These are phyloP conservation scores for Kappamyces sp. DNA, from an alignment of 192 early-diverging fungal genomes.

Conservation along the genomic window DNA sequence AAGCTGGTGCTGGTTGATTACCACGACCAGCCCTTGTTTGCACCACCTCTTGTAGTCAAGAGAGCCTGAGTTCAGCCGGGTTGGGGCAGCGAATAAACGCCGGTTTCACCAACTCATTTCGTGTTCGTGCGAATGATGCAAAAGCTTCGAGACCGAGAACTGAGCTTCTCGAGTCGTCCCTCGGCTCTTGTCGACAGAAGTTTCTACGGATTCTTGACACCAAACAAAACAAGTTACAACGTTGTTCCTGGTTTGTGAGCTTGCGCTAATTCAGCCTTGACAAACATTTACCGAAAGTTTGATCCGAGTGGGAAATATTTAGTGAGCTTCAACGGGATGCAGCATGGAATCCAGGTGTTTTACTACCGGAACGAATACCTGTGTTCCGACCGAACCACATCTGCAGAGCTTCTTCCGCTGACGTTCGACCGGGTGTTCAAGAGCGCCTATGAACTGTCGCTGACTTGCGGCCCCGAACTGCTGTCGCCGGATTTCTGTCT, in stretches of 20 bases:
- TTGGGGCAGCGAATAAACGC: too few relatives aligned
- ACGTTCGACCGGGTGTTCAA: slow-evolving; percentile 35
- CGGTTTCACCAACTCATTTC: too few relatives aligned
- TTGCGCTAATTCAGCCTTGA: background rate
- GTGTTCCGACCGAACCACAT: slow-evolving; percentile 2
- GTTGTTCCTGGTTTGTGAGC: slow-evolving; percentile 4
- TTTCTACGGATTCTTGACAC: slow-evolving; percentile 31
- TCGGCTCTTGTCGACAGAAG: slow-evolving; percentile 10
- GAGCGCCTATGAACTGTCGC: slow-evolving; percentile 27
- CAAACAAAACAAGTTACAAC: slow-evolving; percentile 42
- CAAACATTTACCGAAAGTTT: slow-evolving; percentile 31
- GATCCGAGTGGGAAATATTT: slow-evolving; percentile 48
- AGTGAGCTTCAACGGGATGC: slow-evolving; percentile 34
- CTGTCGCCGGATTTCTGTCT: slow-evolving; percentile 63
- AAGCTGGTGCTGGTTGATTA: slow-evolving; percentile 6
- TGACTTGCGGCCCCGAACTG: slow-evolving; percentile 35
- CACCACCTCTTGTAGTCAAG: background rate
- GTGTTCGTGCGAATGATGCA: too few relatives aligned
- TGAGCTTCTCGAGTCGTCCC: too few relatives aligned
- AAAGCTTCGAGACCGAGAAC: too few relatives aligned
- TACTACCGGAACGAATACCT: slow-evolving; percentile 12
- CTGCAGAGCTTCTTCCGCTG: background rate
- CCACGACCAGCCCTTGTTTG: background rate
- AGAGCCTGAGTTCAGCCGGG: too few relatives aligned
- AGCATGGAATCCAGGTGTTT: slow-evolving; percentile 35